phyloP scores from a whole-genome alignment of 23 red algal species.

The Gracilariopsis chorda region DNA sequence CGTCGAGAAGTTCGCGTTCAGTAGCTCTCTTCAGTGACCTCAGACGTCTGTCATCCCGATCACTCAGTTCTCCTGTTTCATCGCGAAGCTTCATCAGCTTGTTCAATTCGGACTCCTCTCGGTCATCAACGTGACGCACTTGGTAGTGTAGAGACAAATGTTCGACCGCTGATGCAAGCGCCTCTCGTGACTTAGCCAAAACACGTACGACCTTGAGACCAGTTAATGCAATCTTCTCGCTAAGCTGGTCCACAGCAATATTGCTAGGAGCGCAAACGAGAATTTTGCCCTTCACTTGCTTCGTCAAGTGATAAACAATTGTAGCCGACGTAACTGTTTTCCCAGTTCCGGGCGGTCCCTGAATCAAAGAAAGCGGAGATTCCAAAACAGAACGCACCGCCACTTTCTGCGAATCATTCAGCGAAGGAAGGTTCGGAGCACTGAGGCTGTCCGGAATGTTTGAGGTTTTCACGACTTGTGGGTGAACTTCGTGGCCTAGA shows the following conservation, averaged over 20 bases:
- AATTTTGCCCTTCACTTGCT: slow-evolving; percentile 69
- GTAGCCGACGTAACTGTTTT: slow-evolving; percentile 87
- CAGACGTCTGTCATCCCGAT: slow-evolving; percentile 80
- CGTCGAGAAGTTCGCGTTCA: slow-evolving; percentile 80
- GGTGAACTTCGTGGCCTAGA: slow-evolving; percentile 86
- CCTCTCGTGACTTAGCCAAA: slow-evolving; percentile 71
- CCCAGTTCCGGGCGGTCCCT: slow-evolving; percentile 91
- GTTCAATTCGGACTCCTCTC: slow-evolving; percentile 80
- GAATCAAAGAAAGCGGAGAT: slow-evolving; percentile 83
- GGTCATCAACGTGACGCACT: slow-evolving; percentile 66
- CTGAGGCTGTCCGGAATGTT: slow-evolving; percentile 62
- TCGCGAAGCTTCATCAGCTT: slow-evolving; percentile 85
- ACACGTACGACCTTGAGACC: slow-evolving; percentile 94
- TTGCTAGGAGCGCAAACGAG: slow-evolving; percentile 97
- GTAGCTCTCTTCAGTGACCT: slow-evolving; percentile 63
- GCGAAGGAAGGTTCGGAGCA: slow-evolving; percentile 75
- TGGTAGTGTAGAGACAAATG: slow-evolving; percentile 79
- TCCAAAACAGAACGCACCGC: slow-evolving; percentile 87
- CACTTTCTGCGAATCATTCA: slow-evolving; percentile 84
- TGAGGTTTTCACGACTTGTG: slow-evolving; percentile 54
- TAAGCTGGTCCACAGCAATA: slow-evolving; percentile 86
- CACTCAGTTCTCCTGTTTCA: slow-evolving; percentile 89
- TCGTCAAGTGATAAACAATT: slow-evolving; percentile 77
- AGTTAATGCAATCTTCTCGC: slow-evolving; percentile 65
- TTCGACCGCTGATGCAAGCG: slow-evolving; percentile 65